phyloP scores from a whole-genome alignment of 2,329 filamentous ascomycete species.

The Dactylonectria macrodidyma region DNA sequence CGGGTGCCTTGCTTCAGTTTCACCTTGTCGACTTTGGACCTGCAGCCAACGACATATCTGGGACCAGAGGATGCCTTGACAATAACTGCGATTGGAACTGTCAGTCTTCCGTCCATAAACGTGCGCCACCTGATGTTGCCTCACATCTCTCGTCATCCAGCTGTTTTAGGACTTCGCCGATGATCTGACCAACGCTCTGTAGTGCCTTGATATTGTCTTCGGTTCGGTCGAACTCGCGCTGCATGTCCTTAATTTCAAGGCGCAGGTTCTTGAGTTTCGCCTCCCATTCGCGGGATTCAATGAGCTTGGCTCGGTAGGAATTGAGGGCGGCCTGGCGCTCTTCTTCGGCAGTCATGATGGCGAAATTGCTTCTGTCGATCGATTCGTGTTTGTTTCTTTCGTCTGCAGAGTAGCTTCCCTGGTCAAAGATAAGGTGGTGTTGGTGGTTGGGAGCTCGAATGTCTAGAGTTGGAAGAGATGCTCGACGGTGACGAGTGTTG shows the following conservation, averaged over 20 bases:
- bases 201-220: slow-evolving; percentile 99
- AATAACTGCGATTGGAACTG: slow-evolving; percentile 76
- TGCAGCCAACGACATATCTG: slow-evolving; percentile 97
- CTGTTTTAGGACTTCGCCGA: slow-evolving; percentile 98
- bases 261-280: slow-evolving; percentile 95
- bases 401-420: slow-evolving; percentile 9
- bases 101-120: slow-evolving; percentile 40
- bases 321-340: slow-evolving; percentile 80
- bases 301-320: slow-evolving; percentile 84
- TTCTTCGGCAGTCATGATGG: slow-evolving; percentile 67
- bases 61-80: slow-evolving; percentile 98
- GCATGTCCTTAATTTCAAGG: slow-evolving; percentile 94
- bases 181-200: slow-evolving; percentile 99
- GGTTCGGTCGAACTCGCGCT: slow-evolving; percentile 95
- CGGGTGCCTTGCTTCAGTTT: slow-evolving; percentile 99
- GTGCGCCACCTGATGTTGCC: slow-evolving; percentile 50
- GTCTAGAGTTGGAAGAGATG: slow-evolving; percentile 32
- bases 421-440: slow-evolving; percentile 10
- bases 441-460: slow-evolving; percentile 38
- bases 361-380: slow-evolving; percentile 21
- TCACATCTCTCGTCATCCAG: slow-evolving; percentile 98
- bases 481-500: slow-evolving; percentile 40
- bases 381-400: neutral
- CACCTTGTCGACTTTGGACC: slow-evolving; percentile 96
- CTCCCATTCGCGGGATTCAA: slow-evolving; percentile 99